phyloP scores from a whole-genome alignment of 495 filamentous ascomycete genomes.

The Tuber microsphaerosporum region DNA sequence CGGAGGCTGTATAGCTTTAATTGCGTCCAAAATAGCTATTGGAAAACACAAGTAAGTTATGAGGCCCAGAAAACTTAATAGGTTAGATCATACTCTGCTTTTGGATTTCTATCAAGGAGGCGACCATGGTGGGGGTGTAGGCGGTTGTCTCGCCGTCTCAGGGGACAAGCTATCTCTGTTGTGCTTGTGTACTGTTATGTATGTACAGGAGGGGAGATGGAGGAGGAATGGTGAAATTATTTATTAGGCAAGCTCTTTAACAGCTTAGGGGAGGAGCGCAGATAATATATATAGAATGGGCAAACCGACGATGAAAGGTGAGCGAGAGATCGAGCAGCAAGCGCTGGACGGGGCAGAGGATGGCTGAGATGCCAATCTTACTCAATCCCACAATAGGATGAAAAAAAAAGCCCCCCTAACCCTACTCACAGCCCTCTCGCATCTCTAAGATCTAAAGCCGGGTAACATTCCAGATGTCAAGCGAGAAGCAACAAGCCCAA shows the following conservation, averaged over 20 bases:
- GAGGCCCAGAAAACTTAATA: background rate
- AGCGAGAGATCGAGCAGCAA: background rate
- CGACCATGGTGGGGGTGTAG: constrained; percentile 6
- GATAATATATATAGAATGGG: constrained; percentile 4
- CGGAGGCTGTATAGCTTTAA: constrained; percentile 47
- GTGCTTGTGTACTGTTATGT: background rate
- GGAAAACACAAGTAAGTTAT: constrained; percentile 14
- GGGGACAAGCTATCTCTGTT: background rate
- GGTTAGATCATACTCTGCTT: constrained; percentile 28
- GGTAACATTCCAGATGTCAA: background rate
- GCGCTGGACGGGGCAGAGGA: background rate
- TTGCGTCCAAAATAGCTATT: constrained; percentile 52
- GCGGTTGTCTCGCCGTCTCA: background rate
- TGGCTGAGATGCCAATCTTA: background rate
- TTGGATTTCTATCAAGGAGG: constrained; percentile 37
- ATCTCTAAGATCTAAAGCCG: background rate
- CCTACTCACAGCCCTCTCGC: background rate
- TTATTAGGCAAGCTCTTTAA: background rate
- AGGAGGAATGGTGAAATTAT: background rate
- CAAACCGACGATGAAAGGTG: background rate
- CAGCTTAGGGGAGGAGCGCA: background rate
- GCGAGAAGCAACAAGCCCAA: background rate
- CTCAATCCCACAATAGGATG: background rate
- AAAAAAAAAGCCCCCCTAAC: background rate
- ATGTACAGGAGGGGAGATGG: background rate